phyloP scores from a whole-genome alignment of 2,329 filamentous ascomycete genomes.

The Calonectria leucothoes region DNA sequence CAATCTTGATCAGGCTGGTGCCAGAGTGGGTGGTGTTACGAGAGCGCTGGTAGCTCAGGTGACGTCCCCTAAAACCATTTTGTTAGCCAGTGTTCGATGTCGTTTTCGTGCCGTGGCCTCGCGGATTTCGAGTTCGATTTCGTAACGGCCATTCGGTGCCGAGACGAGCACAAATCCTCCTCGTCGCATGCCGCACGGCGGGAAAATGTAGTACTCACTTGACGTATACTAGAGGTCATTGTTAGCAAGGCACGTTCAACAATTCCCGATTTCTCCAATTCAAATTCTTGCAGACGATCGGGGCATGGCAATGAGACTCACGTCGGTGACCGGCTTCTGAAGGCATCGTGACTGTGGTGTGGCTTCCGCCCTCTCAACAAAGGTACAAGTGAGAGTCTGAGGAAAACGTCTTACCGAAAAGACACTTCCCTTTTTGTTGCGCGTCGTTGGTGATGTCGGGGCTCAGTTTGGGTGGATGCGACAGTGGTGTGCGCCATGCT shows the following conservation, averaged over 20 bases:
- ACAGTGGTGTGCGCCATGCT: slow-evolving; percentile 49
- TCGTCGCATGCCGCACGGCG: slow-evolving; percentile 29
- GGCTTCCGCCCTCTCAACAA: slow-evolving; percentile 59
- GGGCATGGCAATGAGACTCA: slow-evolving; percentile 64
- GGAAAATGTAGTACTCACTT: slow-evolving; percentile 73
- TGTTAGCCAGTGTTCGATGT: slow-evolving; percentile 46
- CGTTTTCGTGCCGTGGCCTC: slow-evolving; percentile 37
- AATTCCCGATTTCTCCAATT: slow-evolving; percentile 32
- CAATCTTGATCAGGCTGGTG: slow-evolving; percentile 97
- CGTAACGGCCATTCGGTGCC: slow-evolving; percentile 28
- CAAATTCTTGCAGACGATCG: slow-evolving; percentile 25
- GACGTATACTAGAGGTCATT: slow-evolving; percentile 76
- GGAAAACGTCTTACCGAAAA: slow-evolving; percentile 59
- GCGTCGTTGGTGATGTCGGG: slow-evolving; percentile 57
- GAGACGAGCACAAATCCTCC: slow-evolving; percentile 21
- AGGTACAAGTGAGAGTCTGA: slow-evolving; percentile 54
- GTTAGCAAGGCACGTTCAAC: slow-evolving; percentile 50
- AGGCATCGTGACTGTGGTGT: slow-evolving; percentile 79
- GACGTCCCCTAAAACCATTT: slow-evolving; percentile 79
- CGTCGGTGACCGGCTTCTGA: slow-evolving; percentile 89
- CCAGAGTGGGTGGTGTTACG: slow-evolving; percentile 92
- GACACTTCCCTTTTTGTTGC: slow-evolving; percentile 56
- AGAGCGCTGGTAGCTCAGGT: slow-evolving; percentile 97
- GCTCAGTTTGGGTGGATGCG: slow-evolving; percentile 49
- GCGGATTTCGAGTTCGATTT: slow-evolving; percentile 39